Evolutionary conservation across 495 filamentous ascomycete species (phyloP).

Genomic region (Poronia punctata): DNA sequence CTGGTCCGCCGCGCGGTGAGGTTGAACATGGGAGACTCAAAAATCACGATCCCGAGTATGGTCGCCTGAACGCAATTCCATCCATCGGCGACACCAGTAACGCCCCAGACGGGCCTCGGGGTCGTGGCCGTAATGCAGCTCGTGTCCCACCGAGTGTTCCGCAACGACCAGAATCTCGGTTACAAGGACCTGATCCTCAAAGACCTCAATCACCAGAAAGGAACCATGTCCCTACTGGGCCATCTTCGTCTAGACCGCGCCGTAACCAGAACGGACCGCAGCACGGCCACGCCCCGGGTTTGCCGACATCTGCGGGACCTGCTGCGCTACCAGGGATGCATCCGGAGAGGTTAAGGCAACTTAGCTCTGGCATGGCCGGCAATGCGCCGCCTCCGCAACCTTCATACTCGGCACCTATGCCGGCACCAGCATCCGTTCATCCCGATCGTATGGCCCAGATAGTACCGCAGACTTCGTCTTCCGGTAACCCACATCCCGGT

Average conservation of each 20-base stretch:
- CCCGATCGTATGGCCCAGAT: slow-evolving; percentile 44
- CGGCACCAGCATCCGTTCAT: slow-evolving; percentile 33
- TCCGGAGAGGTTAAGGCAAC: slow-evolving; percentile 37
- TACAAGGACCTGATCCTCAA: slow-evolving; percentile 25
- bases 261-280: slow-evolving; percentile 29
- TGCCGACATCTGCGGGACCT: slow-evolving; percentile 17
- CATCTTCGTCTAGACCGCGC: slow-evolving; percentile 36
- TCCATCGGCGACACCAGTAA: slow-evolving; percentile 44
- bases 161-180: slow-evolving; percentile 31
- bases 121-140: slow-evolving; percentile 37
- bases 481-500: slow-evolving; percentile 16
- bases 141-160: slow-evolving; percentile 28
- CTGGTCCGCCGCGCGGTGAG: slow-evolving; percentile 32
- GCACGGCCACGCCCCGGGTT: slow-evolving; percentile 20
- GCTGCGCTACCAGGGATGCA: slow-evolving; percentile 28
- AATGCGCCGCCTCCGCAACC: slow-evolving; percentile 15
- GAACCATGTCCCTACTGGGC: slow-evolving; percentile 40
- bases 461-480: slow-evolving; percentile 11
- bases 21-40: slow-evolving; percentile 51
- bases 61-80: slow-evolving; percentile 49
- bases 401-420: slow-evolving; percentile 16
- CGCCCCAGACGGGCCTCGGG: slow-evolving; percentile 66
- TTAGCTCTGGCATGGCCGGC: slow-evolving; percentile 18
- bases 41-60: slow-evolving; percentile 55
- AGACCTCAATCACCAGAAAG: slow-evolving; percentile 39